Percentiles rank a stretch among this genome's conserved stretches.
These are phyloP conservation scores for Orbilia javanica DNA, from an alignment of 2,329 filamentous ascomycete genomes.

Conservation along the genomic window DNA sequence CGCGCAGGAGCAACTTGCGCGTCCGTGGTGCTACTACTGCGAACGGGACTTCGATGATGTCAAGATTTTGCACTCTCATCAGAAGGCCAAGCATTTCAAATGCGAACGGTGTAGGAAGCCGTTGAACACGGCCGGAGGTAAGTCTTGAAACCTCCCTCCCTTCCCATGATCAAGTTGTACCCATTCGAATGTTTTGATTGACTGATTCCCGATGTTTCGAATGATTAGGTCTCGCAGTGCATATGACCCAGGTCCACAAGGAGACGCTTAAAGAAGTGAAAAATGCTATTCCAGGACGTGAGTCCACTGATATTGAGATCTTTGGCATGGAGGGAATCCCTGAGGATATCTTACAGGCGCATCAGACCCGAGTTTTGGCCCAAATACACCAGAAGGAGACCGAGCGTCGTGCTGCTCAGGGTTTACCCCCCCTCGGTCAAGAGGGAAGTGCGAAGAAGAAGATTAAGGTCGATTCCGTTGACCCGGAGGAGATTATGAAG, in stretches of 20 bases:
- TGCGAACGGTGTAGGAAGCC: slow-evolving; percentile 90
- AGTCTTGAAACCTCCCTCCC: slow-evolving; percentile 62
- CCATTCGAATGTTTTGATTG: neutral
- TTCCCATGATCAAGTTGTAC: neutral
- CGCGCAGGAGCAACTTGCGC: slow-evolving; percentile 85
- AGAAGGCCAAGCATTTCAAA: slow-evolving; percentile 99
- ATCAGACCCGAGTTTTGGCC: slow-evolving; percentile 86
- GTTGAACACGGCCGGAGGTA: slow-evolving; percentile 94
- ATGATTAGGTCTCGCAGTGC: slow-evolving; percentile 83
- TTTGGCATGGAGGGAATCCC: slow-evolving; percentile 99
- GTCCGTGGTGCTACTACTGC: slow-evolving; percentile 99
- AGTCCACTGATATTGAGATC: slow-evolving; percentile 90
- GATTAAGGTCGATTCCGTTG: slow-evolving; percentile 80
- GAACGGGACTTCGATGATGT: slow-evolving; percentile 98
- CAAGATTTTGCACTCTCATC: slow-evolving; percentile 95
- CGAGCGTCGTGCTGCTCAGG: slow-evolving; percentile 82
- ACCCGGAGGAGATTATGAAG: slow-evolving; percentile 81
- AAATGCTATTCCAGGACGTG: slow-evolving; percentile 88
- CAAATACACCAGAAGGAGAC: slow-evolving; percentile 88
- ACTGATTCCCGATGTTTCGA: slow-evolving; percentile 24
- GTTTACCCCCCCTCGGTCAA: slow-evolving; percentile 81
- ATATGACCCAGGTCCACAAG: slow-evolving; percentile 99
- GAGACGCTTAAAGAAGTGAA: slow-evolving; percentile 88
- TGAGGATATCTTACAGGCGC: slow-evolving; percentile 82
- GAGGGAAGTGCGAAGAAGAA: slow-evolving; percentile 72